Evolutionary conservation across 306 rosid genomes (phyloP), one percentile per base, ranked within the genome.

Genomic region (Canavalia ensiformis): DNA sequence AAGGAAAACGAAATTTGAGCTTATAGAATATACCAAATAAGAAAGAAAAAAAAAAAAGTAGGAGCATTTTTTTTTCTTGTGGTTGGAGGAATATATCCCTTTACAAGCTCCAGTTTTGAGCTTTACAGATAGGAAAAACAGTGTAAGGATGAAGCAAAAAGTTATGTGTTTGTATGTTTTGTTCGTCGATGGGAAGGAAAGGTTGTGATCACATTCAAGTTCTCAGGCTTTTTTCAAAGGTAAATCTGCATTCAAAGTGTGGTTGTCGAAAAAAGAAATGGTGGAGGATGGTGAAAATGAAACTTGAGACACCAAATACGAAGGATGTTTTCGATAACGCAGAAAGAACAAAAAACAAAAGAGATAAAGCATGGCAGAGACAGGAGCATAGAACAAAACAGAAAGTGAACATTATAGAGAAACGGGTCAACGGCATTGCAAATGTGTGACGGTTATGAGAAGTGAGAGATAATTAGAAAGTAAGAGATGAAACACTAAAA

Each of bases 341-440:
- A 8, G 28, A 59, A 75, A 9, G 12, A 49, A 69, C 44, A 60
- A 68, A 55, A 59, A 58, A 57, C 25, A 47, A 56, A 65, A 35
- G 18, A 37, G 13, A 12, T 45, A 69, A 71, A 74, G 55, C 39
- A 66, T 2, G 8, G 35, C 79, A 70, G 83, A 54, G 82, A 46
- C 76, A 51, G 35, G 2, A 78, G 58, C 25, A 45, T 45, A 12
- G 41, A 62, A 50, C 66, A 70, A 77, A 12, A 18, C 74, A 72
- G 39, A 42, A 55, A 69, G 30, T 5, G 45, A 46, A 33, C 5
- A 50, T 44, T 50, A 30, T 25, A 11, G 64, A 58, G 67, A 13
- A 31, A 52, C 62, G 81, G 79, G 77, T 82, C 83, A 80, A 52
- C 58, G 59, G 69, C 90, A 89, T 85, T 87, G 87, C 74, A 35